Percentiles rank a stretch among this genome's conserved stretches.
These are phyloP conservation scores for Solanum hybrid DNA, from an alignment of 305 asterid species.

Conservation along the genomic window DNA sequence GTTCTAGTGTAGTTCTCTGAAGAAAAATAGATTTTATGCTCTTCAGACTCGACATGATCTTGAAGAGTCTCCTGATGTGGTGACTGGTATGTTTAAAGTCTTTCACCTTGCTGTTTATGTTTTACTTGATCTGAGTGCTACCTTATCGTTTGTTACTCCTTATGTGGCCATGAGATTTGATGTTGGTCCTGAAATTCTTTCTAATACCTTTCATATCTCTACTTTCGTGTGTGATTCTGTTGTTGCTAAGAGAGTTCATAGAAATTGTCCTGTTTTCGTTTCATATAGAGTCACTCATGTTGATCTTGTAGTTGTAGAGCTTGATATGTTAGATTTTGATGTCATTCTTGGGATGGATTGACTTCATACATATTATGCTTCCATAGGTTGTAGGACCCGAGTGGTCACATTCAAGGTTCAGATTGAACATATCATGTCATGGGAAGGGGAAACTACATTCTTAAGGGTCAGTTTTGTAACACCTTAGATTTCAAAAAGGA, in stretches of 20 bases:
- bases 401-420: background rate
- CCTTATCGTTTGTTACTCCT: background rate
- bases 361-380: background rate
- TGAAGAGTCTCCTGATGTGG: background rate
- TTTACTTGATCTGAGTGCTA: background rate
- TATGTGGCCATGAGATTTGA: background rate
- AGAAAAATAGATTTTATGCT: background rate
- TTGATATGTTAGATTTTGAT: background rate
- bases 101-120: background rate
- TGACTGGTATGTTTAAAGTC: background rate
- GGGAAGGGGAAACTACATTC: background rate
- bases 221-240: background rate
- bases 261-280: background rate
- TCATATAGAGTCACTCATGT: background rate
- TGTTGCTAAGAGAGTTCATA: background rate
- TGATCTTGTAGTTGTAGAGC: background rate
- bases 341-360: background rate
- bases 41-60: background rate
- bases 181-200: background rate
- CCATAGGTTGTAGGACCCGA: background rate
- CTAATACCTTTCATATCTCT: background rate
- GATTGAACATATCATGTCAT: background rate
- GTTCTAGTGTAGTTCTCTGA: too few relatives aligned
- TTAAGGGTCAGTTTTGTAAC: background rate
- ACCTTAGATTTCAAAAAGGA: background rate